phyloP scores from a whole-genome alignment of 2,329 filamentous ascomycete species.

The Fusarium pseudocircinatum region DNA sequence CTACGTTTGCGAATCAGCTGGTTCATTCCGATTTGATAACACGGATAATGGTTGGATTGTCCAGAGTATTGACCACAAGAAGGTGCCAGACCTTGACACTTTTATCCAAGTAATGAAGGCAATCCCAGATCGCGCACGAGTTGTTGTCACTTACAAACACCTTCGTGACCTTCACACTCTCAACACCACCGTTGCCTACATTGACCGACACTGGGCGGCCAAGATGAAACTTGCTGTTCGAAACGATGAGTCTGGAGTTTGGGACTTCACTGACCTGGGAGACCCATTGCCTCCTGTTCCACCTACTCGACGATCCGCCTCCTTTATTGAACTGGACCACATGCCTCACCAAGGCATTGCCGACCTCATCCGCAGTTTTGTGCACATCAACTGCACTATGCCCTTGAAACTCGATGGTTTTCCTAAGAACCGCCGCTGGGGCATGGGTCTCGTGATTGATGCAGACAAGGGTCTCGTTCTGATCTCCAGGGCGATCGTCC shows the following conservation, averaged over 20 bases:
- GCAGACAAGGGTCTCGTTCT: constrained; percentile 95
- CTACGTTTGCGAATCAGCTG: constrained; percentile 92
- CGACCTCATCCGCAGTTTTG: constrained; percentile 92
- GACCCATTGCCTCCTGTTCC: constrained; percentile 80
- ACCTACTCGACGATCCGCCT: constrained; percentile 79
- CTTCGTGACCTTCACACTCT: constrained; percentile 93
- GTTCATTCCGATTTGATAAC: constrained; percentile 94
- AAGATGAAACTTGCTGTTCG: constrained; percentile 94
- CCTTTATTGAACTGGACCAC: constrained; percentile 92
- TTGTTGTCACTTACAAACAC: constrained; percentile 96
- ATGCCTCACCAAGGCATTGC: constrained; percentile 90
- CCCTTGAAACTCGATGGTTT: constrained; percentile 98
- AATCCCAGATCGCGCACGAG: constrained; percentile 83
- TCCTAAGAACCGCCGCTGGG: constrained; percentile 91
- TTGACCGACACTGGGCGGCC: constrained; percentile 94
- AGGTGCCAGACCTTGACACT: constrained; percentile 84
- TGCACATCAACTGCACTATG: constrained; percentile 91
- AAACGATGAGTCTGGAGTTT: constrained; percentile 89
- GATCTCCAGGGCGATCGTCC: constrained; percentile 92
- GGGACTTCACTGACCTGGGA: constrained; percentile 91
- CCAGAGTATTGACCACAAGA: constrained; percentile 90
- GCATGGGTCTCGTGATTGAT: constrained; percentile 97
- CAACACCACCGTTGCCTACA: constrained; percentile 89
- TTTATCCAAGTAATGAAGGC: constrained; percentile 92
- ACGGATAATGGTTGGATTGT: constrained; percentile 93